These are phyloP conservation scores for Pulveroboletus sp. DNA, from an alignment of 768 basidiomycete species.

Conservation along the genomic window DNA sequence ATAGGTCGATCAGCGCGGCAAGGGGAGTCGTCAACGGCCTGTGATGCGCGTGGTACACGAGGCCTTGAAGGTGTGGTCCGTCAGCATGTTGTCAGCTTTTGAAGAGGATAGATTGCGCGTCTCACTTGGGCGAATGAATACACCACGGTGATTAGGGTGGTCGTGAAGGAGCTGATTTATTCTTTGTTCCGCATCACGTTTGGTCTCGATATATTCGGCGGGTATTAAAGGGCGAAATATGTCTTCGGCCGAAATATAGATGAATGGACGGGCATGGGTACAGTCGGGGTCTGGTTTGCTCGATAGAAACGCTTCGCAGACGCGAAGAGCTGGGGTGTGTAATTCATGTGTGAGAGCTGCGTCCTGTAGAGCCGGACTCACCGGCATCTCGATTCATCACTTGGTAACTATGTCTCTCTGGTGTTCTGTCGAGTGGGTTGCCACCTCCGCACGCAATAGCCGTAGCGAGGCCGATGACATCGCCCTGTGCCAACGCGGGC, in stretches of 20 bases:
- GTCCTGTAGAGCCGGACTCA: slow-evolving; percentile 28
- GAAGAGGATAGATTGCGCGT: slow-evolving; percentile 11
- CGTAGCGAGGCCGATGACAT: slow-evolving; percentile 49
- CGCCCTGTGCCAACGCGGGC: slow-evolving; percentile 55
- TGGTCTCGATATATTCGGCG: slow-evolving; percentile 86
- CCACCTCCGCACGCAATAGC: slow-evolving; percentile 43
- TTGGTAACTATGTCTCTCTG: slow-evolving; percentile 60
- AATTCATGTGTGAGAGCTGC: slow-evolving; percentile 7
- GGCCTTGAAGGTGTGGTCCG: slow-evolving; percentile 46
- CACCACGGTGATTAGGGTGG: slow-evolving; percentile 53
- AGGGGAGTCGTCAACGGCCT: slow-evolving; percentile 87
- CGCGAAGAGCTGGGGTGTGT: slow-evolving; percentile 55
- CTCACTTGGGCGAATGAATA: slow-evolving; percentile 90
- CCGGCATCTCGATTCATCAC: slow-evolving; percentile 87
- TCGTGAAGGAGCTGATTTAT: slow-evolving; percentile 55
- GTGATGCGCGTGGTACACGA: slow-evolving; percentile 94
- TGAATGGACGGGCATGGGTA: slow-evolving; percentile 59
- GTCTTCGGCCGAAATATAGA: slow-evolving; percentile 90
- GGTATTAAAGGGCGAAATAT: slow-evolving; percentile 87
- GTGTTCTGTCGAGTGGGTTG: slow-evolving; percentile 60
- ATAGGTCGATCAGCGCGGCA: slow-evolving; percentile 80
- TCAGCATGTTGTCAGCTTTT: slow-evolving; percentile 11
- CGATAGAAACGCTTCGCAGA: slow-evolving; percentile 72
- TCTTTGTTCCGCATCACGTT: slow-evolving; percentile 80
- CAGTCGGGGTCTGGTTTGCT: slow-evolving; percentile 36